Conservation (phyloP, 768 basidiomycete species). For the Xerocomus brunneocitrinus region DNA sequence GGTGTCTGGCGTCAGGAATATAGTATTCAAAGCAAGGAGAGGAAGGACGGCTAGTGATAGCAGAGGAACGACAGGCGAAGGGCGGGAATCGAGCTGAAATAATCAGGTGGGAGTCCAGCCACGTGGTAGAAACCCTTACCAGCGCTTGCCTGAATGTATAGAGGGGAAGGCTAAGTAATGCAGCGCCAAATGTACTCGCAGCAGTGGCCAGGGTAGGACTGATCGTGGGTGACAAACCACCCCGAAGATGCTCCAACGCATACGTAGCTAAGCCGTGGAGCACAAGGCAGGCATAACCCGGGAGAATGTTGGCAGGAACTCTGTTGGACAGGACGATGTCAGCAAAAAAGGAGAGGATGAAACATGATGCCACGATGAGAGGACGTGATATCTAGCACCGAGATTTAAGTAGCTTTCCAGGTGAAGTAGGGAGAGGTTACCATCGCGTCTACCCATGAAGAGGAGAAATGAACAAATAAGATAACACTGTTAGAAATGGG, state of each 20-base stretch:
- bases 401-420: conserved; percentile 3
- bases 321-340: conserved; percentile 45
- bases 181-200: conserved; percentile 57
- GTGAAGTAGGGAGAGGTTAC: conserved; percentile 46
- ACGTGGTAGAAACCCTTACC: conserved; percentile 36
- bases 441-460: conserved; percentile 58
- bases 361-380: conserved; percentile 42
- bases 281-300: conserved; percentile 63
- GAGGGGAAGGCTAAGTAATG: conserved; percentile 57
- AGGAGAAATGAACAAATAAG: conserved; percentile 65
- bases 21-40: conserved; percentile 53
- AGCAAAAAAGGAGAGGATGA: conserved; percentile 52
- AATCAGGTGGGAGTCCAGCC: conserved; percentile 7
- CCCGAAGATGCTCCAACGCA: conserved; percentile 59
- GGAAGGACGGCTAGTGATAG: conserved; percentile 56
- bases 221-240: conserved; percentile 53
- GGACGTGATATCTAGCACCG: conserved; percentile 46
- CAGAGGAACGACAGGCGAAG: conserved; percentile 52
- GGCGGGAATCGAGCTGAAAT: conserved; percentile 45
- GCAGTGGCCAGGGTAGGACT: conserved; percentile 54
- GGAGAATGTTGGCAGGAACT: conserved; percentile 40
- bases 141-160: conserved; percentile 57
- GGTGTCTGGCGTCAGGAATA: conserved; percentile 57
- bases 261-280: conserved; percentile 57
- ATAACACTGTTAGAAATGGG: conserved; percentile 48